Conservation (phyloP, 352 stramenopile species). For the Globisporangium perplexum region DNA sequence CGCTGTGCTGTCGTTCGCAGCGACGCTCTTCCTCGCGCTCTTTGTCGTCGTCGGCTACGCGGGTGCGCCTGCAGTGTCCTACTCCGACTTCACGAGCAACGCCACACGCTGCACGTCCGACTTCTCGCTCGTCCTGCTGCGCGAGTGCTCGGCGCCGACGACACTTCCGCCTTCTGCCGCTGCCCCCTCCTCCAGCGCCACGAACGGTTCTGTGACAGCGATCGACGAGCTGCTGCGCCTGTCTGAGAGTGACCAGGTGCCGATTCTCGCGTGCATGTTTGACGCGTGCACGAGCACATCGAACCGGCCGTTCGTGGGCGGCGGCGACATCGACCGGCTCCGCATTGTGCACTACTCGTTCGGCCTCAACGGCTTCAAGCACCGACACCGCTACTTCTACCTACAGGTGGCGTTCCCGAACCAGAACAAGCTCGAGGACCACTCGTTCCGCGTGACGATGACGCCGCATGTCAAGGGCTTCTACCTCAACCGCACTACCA, state of each 20-base stretch:
- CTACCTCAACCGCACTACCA: conserved; percentile 27
- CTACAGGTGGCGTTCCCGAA: conserved; percentile 46
- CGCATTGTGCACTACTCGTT: conserved; percentile 51
- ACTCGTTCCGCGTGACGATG: conserved; percentile 47
- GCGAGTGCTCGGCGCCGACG: conserved; percentile 22
- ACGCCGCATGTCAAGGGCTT: conserved; percentile 45
- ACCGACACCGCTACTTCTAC: conserved; percentile 64
- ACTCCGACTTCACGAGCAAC: conserved; percentile 47
- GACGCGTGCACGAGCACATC: conserved; percentile 38
- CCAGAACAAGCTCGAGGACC: conserved; percentile 17
- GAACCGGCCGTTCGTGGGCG: conserved; percentile 28
- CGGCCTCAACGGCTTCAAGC: conserved; percentile 38
- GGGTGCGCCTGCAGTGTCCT: conserved; percentile 27
- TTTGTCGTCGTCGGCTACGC: conserved; percentile 44
- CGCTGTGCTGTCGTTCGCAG: conserved; percentile 16
- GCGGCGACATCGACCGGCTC: conserved; percentile 19
- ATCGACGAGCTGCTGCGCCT: conserved; percentile 40
- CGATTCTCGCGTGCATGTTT: conserved; percentile 45
- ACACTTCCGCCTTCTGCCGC: conserved; percentile 2
- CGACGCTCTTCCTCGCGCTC: conserved; percentile 27
- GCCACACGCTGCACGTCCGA: conserved; percentile 43
- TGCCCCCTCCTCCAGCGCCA: neutral
- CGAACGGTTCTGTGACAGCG: conserved; percentile 23
- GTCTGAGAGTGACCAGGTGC: conserved; percentile 17
- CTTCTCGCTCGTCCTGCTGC: conserved; percentile 34